Evolutionary conservation across 306 rosid genomes (phyloP).

Genomic region (Cucurbita moschata): DNA sequence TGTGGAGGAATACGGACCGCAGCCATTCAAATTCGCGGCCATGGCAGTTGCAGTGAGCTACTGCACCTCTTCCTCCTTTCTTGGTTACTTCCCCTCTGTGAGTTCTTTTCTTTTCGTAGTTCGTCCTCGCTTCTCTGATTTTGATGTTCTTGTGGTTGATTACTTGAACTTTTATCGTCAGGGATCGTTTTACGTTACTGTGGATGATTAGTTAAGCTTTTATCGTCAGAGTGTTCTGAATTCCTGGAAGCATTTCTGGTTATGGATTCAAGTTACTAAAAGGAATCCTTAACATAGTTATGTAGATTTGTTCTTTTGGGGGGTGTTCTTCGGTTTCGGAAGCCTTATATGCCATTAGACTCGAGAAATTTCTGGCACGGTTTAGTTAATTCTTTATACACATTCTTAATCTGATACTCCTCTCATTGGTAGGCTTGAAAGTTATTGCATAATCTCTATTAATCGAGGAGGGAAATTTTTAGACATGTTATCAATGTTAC

Average conservation of each 20-base stretch:
- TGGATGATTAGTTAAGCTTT: neutral
- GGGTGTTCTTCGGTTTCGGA: neutral
- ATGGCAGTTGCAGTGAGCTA: constrained; percentile 39
- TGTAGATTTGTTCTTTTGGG: neutral
- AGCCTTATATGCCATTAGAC: neutral
- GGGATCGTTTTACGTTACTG: neutral
- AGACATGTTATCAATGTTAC: neutral
- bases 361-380: neutral
- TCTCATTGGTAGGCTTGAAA: neutral
- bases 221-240: neutral
- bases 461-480: neutral
- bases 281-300: neutral
- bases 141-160: neutral
- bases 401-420: neutral
- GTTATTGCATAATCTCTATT: neutral
- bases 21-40: constrained; percentile 1
- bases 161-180: neutral
- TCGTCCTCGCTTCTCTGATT: neutral
- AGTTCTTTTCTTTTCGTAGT: neutral
- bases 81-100: constrained; percentile 24
- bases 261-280: neutral
- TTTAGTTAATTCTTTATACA: neutral
- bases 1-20: neutral
- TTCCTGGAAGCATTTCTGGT: neutral
- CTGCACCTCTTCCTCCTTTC: constrained; percentile 41